Evolutionary conservation across 1,284 basidiomycete genomes (phyloP).

Genomic region (Schizophyllum amplum): DNA sequence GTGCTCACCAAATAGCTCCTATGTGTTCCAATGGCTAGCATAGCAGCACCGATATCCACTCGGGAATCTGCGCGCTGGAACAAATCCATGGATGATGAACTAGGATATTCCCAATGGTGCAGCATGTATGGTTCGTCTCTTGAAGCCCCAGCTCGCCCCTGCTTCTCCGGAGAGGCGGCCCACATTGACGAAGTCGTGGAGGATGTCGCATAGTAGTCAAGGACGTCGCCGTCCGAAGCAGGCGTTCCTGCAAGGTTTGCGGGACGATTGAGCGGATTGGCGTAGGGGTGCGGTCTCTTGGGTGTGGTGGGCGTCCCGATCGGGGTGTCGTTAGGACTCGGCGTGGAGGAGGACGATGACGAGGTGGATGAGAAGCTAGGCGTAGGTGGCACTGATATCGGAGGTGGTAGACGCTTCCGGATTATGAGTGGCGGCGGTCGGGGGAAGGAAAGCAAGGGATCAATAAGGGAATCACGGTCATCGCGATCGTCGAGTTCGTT

Average conservation of each 20-base stretch:
- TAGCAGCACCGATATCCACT: neutral
- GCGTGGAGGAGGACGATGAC: neutral
- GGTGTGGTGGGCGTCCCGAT: conserved; percentile 36
- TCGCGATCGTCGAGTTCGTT: neutral
- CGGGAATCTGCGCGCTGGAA: neutral
- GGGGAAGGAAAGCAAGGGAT: neutral
- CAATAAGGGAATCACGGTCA: neutral
- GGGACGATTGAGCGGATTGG: neutral
- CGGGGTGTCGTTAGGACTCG: conserved; percentile 51
- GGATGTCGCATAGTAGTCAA: neutral
- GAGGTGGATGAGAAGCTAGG: neutral
- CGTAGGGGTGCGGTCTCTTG: conserved; percentile 16
- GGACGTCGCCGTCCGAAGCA: neutral
- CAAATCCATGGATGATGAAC: neutral
- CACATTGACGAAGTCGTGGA: neutral
- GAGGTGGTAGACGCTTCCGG: neutral
- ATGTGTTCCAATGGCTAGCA: neutral
- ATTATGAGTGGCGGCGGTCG: neutral
- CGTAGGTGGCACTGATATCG: neutral
- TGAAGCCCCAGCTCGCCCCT: neutral
- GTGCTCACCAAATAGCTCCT: neutral
- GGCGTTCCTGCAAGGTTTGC: neutral
- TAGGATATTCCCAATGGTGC: neutral
- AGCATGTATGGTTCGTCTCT: neutral
- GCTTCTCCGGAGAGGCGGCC: neutral